phyloP scores from a whole-genome alignment of 2,329 filamentous ascomycete genomes.

The Ophiostoma himal-ulmi region DNA sequence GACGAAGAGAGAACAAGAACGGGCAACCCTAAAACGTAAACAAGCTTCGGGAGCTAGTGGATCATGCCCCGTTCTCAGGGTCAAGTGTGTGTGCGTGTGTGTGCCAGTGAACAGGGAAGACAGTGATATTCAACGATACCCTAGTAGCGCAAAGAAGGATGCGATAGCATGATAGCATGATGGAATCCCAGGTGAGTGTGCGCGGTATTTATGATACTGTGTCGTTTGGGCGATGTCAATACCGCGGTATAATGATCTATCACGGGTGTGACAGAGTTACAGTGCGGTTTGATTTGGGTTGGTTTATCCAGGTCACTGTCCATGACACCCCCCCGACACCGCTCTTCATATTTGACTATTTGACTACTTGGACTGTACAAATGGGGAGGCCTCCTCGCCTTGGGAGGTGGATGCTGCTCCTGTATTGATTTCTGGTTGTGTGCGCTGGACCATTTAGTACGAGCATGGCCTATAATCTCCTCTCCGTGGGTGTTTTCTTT shows the following conservation, averaged over 20 bases:
- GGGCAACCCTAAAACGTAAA: background rate
- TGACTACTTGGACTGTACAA: background rate
- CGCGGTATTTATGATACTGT: background rate
- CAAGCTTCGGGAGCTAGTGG: constrained; percentile 10
- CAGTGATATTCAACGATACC: background rate
- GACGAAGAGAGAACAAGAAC: background rate
- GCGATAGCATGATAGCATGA: background rate
- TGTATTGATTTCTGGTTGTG: background rate
- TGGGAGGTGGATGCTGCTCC: background rate
- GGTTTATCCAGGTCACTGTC: too few species aligned
- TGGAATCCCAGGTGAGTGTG: background rate
- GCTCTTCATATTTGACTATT: background rate
- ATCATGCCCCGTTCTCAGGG: constrained; percentile 1
- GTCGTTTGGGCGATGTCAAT: background rate
- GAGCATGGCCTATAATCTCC: background rate
- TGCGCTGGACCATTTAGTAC: background rate
- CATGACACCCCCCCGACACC: background rate
- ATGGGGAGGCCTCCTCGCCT: background rate
- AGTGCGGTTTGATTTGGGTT: background rate
- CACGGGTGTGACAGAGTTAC: background rate
- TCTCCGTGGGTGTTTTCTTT: background rate
- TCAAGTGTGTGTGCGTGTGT: constrained; percentile 25
- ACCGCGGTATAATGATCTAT: background rate
- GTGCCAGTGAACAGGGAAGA: constrained; percentile 35
- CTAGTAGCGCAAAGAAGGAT: background rate